phyloP scores from a whole-genome alignment of 345 rosid genomes.

The Corchorus olitorius region DNA sequence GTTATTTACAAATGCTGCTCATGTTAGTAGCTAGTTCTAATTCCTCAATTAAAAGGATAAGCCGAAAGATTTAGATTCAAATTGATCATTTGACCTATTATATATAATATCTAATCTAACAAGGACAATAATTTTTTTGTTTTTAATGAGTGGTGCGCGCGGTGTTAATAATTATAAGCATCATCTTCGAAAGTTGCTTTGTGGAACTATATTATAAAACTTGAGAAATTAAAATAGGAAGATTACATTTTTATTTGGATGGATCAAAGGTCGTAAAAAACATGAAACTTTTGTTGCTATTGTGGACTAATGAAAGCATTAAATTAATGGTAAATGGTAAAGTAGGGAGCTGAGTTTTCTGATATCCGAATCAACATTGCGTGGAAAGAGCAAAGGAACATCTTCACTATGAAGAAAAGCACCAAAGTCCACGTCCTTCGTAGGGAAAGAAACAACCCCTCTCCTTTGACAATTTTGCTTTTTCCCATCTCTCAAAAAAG shows the following conservation, averaged over 20 bases:
- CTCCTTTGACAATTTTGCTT: neutral
- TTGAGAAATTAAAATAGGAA: too few species aligned
- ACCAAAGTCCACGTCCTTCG: neutral
- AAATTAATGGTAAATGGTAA: neutral
- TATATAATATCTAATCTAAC: too few species aligned
- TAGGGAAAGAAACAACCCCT: neutral
- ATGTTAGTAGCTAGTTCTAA: too few species aligned
- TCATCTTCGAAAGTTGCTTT: too few species aligned
- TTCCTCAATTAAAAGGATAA: too few species aligned
- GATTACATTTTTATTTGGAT: neutral
- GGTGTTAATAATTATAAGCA: too few species aligned
- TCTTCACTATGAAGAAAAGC: constrained; percentile 19
- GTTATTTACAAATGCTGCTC: too few species aligned
- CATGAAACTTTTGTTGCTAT: neutral
- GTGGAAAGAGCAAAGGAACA: constrained; percentile 15
- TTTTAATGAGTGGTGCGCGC: too few species aligned
- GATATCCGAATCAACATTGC: constrained; percentile 14
- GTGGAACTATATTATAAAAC: too few species aligned
- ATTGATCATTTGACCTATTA: too few species aligned
- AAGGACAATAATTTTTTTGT: too few species aligned
- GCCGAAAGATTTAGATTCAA: too few species aligned
- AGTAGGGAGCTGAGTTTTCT: neutral
- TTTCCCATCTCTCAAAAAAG: neutral
- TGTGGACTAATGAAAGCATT: neutral
- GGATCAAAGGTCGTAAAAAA: neutral